Conservation (phyloP, 208 protist genomes). For the Leishmania braziliensis region DNA sequence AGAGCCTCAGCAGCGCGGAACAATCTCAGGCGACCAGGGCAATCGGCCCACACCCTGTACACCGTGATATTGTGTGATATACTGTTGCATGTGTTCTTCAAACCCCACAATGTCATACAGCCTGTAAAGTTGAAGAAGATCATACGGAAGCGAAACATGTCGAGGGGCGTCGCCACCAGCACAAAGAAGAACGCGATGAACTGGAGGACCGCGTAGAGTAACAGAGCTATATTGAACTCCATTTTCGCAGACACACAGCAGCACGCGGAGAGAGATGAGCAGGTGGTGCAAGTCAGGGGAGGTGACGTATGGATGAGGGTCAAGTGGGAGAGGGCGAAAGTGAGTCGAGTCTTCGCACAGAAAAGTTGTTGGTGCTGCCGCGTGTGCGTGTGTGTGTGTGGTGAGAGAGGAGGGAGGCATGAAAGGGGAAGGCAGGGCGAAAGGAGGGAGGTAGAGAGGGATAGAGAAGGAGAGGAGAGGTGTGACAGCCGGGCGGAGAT, state of each 20-base stretch:
- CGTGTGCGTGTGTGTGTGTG: constrained; percentile 28
- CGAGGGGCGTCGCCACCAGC: constrained; percentile 51
- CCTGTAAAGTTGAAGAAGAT: no score
- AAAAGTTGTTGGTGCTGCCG: background rate
- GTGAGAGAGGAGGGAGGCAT: background rate
- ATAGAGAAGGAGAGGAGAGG: background rate
- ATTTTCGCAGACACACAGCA: background rate
- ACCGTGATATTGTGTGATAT: no score
- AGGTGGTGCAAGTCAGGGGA: background rate
- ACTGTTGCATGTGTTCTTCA: no score
- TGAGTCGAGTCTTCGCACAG: background rate
- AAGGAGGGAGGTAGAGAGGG: background rate
- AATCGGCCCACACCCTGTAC: no score
- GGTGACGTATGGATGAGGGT: background rate
- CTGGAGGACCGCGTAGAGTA: constrained; percentile 53
- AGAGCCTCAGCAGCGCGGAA: no score
- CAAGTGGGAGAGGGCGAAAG: background rate
- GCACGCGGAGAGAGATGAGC: background rate
- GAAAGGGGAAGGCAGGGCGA: background rate
- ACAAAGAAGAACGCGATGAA: constrained; percentile 46
- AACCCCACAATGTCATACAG: no score
- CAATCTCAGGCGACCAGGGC: no score
- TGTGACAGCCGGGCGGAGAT: background rate
- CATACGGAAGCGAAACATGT: no score
- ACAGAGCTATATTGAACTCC: constrained; percentile 33